Conservation (phyloP, 2,329 filamentous ascomycete species). For the Davidsoniella eucalypti region DNA sequence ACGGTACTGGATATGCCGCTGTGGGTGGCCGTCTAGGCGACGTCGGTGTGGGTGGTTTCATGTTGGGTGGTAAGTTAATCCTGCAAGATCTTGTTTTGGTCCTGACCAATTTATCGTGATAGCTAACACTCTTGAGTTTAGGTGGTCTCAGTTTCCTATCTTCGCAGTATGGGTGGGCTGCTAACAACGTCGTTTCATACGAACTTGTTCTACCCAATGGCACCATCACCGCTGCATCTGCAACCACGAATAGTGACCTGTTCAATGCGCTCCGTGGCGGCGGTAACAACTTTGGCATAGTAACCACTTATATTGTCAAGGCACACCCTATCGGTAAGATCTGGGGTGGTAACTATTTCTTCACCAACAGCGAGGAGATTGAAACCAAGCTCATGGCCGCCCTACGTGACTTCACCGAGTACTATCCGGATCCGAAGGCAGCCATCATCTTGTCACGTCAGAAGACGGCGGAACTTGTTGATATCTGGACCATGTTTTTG, state of each 20-base stretch:
- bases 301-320: conserved; percentile 30
- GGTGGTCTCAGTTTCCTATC: conserved; percentile 16
- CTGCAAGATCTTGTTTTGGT: conserved; percentile 13
- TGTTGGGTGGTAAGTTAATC: conserved; percentile 17
- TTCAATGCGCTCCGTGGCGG: conserved; percentile 41
- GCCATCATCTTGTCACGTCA: conserved; percentile 15
- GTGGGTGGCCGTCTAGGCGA: conserved; percentile 26
- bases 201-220: conserved; percentile 30
- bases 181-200: conserved; percentile 28
- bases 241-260: conserved; percentile 29
- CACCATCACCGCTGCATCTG: conserved; percentile 25
- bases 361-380: conserved; percentile 15
- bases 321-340: conserved; percentile 23
- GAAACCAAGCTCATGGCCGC: conserved; percentile 10
- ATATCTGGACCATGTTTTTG: conserved; percentile 42
- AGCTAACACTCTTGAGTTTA: background rate
- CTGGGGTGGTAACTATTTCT: conserved; percentile 18
- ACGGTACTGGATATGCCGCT: conserved; percentile 22
- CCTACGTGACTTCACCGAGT: conserved; percentile 18
- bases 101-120: background rate
- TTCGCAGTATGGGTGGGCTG: conserved; percentile 25
- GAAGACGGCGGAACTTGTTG: conserved; percentile 13
- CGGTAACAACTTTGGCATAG: conserved; percentile 40
- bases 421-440: conserved; percentile 18
- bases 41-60: conserved; percentile 19